phyloP scores from a whole-genome alignment of 2,329 filamentous ascomycete genomes.

The Colletotrichum eleusines region DNA sequence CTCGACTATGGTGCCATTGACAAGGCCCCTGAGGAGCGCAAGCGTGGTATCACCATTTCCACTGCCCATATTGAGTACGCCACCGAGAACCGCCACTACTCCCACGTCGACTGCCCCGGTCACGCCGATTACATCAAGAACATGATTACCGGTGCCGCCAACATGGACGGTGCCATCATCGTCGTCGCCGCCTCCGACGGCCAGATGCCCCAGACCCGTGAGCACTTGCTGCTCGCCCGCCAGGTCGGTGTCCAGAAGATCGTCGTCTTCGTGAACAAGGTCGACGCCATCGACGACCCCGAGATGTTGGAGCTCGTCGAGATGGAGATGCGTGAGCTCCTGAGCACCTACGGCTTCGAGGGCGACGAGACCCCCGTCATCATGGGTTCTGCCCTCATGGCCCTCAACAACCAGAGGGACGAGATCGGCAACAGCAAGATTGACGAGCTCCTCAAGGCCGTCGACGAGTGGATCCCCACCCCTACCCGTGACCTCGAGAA shows the following conservation, averaged over 20 bases:
- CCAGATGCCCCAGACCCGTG: constrained; percentile 99
- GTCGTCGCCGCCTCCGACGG: constrained; percentile 98
- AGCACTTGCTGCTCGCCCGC: constrained; percentile 96
- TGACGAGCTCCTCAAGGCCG: constrained; percentile 88
- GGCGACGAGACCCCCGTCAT: constrained; percentile 98
- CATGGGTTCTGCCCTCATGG: constrained; percentile 96
- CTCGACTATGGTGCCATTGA: constrained; percentile 98
- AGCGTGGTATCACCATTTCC: constrained; percentile 99
- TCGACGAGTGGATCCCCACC: constrained; percentile 97
- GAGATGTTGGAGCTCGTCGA: constrained; percentile 99
- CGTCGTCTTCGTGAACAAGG: constrained; percentile 99
- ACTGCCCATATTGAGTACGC: constrained; percentile 99
- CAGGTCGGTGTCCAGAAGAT: constrained; percentile 99
- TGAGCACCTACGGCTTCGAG: constrained; percentile 93
- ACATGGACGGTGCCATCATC: constrained; percentile 99
- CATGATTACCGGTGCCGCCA: constrained; percentile 99
- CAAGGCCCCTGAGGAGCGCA: constrained; percentile 98
- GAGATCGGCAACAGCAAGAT: constrained; percentile 92
- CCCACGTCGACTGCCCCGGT: constrained; percentile 99
- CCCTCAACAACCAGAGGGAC: constrained; percentile 85
- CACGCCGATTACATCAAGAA: constrained; percentile 99
- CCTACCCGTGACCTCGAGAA: constrained; percentile 95
- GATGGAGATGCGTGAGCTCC: constrained; percentile 99
- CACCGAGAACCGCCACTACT: constrained; percentile 95
- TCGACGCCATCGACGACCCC: constrained; percentile 95